A percentile compares a stretch with the other conserved stretches of the same genome.
These are phyloP conservation scores for Coniochaeta prunicola DNA, from an alignment of 2,329 filamentous ascomycete species.

Conservation along the genomic window DNA sequence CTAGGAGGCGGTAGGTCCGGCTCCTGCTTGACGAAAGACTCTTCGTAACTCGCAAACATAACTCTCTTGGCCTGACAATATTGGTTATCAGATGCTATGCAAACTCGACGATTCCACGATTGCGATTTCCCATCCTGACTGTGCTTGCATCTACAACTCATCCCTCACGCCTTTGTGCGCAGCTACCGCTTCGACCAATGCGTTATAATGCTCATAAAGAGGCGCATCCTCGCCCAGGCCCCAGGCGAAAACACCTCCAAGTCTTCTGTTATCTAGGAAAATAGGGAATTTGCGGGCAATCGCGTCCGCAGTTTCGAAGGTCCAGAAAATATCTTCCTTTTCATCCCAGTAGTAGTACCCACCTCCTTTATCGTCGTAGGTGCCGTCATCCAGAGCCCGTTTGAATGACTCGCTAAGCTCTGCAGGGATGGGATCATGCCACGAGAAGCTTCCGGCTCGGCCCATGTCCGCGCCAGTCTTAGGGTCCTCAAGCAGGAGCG, in stretches of 20 bases:
- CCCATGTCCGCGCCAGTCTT: slow-evolving; percentile 52
- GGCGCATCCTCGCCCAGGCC: slow-evolving; percentile 61
- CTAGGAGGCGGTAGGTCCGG: too few relatives aligned
- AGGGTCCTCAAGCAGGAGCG: slow-evolving; percentile 50
- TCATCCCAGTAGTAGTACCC: slow-evolving; percentile 65
- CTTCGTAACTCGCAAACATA: too few relatives aligned
- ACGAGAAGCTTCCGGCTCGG: slow-evolving; percentile 47
- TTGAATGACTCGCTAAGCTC: slow-evolving; percentile 51
- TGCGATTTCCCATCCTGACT: background rate
- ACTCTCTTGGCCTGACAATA: too few relatives aligned
- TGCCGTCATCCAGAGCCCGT: slow-evolving; percentile 43
- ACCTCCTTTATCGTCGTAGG: slow-evolving; percentile 49
- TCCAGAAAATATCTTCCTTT: slow-evolving; percentile 59
- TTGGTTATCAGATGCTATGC: background rate
- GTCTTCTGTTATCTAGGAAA: slow-evolving; percentile 45
- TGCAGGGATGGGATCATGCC: slow-evolving; percentile 44
- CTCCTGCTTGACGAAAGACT: too few relatives aligned
- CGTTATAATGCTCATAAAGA: slow-evolving; percentile 30
- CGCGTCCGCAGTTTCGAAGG: slow-evolving; percentile 58
- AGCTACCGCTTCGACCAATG: slow-evolving; percentile 19
- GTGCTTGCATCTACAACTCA: background rate
- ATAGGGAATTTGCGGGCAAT: slow-evolving; percentile 55
- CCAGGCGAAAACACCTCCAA: slow-evolving; percentile 73
- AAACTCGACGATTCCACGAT: background rate
- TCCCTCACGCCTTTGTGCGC: background rate